Evolutionary conservation across 805 yeast genomes (phyloP).

Genomic region (Metschnikowia reukaufii): DNA sequence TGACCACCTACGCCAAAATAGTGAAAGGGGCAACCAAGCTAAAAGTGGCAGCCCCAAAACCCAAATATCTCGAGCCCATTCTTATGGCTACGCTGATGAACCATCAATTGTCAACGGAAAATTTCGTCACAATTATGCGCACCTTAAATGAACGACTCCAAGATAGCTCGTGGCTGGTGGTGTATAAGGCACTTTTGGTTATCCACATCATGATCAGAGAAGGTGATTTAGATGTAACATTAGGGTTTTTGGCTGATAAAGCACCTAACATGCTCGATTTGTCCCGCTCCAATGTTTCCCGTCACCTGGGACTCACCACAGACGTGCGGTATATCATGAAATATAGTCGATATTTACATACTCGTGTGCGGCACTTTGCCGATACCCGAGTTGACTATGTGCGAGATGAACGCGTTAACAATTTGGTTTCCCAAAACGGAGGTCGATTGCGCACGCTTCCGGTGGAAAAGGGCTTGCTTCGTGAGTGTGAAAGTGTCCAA

Average conservation of each 20-base stretch:
- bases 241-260: slow-evolving; percentile 54
- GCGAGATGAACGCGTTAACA: slow-evolving; percentile 57
- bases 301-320: slow-evolving; percentile 36
- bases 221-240: slow-evolving; percentile 76
- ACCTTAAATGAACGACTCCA: slow-evolving; percentile 61
- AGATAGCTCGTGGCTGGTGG: slow-evolving; percentile 89
- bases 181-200: slow-evolving; percentile 80
- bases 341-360: slow-evolving; percentile 69
- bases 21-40: slow-evolving; percentile 60
- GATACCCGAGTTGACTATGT: slow-evolving; percentile 72
- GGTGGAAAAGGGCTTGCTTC: slow-evolving; percentile 75
- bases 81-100: slow-evolving; percentile 63
- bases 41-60: slow-evolving; percentile 93
- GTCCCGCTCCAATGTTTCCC: slow-evolving; percentile 37
- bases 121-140: slow-evolving; percentile 68
- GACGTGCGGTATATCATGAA: slow-evolving; percentile 60
- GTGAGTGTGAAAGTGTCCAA: slow-evolving; percentile 85
- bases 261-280: slow-evolving; percentile 51
- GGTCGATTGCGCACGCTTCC: slow-evolving; percentile 63
- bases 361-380: slow-evolving; percentile 69
- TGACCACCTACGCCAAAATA: slow-evolving; percentile 55
- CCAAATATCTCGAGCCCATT: slow-evolving; percentile 93
- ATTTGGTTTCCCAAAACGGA: slow-evolving; percentile 47
- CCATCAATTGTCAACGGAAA: slow-evolving; percentile 40
- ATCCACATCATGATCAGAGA: slow-evolving; percentile 90